These are phyloP conservation scores for Metarhizium sp. DNA, from an alignment of 2,329 filamentous ascomycete species.

Conservation along the genomic window DNA sequence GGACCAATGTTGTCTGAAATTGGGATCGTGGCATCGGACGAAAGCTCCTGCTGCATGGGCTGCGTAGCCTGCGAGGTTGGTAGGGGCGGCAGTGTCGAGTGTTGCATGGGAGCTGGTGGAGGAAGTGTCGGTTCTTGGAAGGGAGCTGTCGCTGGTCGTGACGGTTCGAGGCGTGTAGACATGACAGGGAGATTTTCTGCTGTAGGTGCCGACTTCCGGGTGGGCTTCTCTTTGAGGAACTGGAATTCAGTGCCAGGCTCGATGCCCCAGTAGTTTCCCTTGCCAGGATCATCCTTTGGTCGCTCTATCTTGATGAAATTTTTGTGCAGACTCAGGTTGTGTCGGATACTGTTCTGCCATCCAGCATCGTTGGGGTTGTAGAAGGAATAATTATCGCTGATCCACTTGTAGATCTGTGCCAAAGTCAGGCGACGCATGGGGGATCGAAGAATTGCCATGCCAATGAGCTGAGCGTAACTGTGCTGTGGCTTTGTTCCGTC, in stretches of 20 bases:
- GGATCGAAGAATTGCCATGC: slow-evolving; percentile 90
- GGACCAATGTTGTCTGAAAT: slow-evolving; percentile 55
- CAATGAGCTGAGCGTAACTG: slow-evolving; percentile 92
- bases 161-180: slow-evolving; percentile 45
- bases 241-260: slow-evolving; percentile 79
- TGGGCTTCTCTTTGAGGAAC: slow-evolving; percentile 80
- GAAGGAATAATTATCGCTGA: slow-evolving; percentile 87
- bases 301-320: slow-evolving; percentile 92
- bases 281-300: slow-evolving; percentile 93
- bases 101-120: slow-evolving; percentile 29
- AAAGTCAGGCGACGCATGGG: slow-evolving; percentile 77
- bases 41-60: slow-evolving; percentile 47
- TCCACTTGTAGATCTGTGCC: slow-evolving; percentile 98
- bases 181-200: slow-evolving; percentile 51
- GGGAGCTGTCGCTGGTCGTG: slow-evolving; percentile 28
- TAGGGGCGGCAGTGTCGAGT: slow-evolving; percentile 29
- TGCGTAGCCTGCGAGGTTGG: slow-evolving; percentile 27
- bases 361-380: slow-evolving; percentile 78
- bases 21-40: slow-evolving; percentile 70
- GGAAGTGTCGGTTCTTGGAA: slow-evolving; percentile 40
- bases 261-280: slow-evolving; percentile 96
- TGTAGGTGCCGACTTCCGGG: slow-evolving; percentile 46
- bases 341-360: slow-evolving; percentile 98
- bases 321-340: slow-evolving; percentile 95
- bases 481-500: slow-evolving; percentile 83